Percentiles rank a stretch among this genome's conserved stretches.
phyloP scores from a whole-genome alignment of 176 grass and related monocot genomes.

The Chloris gayana region DNA sequence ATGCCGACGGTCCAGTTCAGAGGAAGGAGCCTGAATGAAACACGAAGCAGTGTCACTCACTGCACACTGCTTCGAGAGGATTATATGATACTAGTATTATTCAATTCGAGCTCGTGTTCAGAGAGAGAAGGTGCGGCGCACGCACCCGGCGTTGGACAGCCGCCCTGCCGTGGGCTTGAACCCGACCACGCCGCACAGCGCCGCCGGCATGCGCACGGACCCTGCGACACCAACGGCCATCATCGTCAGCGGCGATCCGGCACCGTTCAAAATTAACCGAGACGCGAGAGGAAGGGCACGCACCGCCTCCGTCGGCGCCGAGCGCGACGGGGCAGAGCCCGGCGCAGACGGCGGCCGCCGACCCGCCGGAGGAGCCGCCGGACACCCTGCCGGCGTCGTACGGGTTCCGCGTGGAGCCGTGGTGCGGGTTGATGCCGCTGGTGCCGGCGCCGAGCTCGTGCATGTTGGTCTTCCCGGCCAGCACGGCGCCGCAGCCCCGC shows the following conservation, averaged over 20 bases:
- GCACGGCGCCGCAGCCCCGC: conserved; percentile 73
- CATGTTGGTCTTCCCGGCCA: conserved; percentile 91
- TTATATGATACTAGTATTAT: too few relatives aligned
- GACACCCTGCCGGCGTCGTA: conserved; percentile 64
- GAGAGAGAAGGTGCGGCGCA: neutral
- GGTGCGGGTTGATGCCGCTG: conserved; percentile 60
- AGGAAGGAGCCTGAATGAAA: conserved; percentile 63
- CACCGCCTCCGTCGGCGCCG: conserved; percentile 90
- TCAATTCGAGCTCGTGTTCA: neutral
- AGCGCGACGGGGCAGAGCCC: conserved; percentile 87
- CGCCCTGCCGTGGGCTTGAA: conserved; percentile 80
- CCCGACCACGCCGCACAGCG: conserved; percentile 85
- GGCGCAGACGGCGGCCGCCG: conserved; percentile 79
- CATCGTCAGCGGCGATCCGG: too few relatives aligned
- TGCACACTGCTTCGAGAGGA: too few relatives aligned
- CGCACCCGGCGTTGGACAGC: conserved; percentile 73
- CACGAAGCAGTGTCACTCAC: neutral
- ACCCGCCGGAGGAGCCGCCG: conserved; percentile 84
- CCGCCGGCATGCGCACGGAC: conserved; percentile 83
- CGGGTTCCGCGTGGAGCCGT: conserved; percentile 76
- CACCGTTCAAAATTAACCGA: too few relatives aligned
- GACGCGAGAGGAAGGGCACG: neutral
- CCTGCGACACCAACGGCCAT: conserved; percentile 23
- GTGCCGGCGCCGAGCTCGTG: conserved; percentile 85
- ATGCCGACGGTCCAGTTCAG: conserved; percentile 95